A percentile compares a stretch with the other conserved stretches of the same genome.
phyloP scores from a whole-genome alignment of 2,329 filamentous ascomycete genomes.

The Chrysoporthe puriensis region DNA sequence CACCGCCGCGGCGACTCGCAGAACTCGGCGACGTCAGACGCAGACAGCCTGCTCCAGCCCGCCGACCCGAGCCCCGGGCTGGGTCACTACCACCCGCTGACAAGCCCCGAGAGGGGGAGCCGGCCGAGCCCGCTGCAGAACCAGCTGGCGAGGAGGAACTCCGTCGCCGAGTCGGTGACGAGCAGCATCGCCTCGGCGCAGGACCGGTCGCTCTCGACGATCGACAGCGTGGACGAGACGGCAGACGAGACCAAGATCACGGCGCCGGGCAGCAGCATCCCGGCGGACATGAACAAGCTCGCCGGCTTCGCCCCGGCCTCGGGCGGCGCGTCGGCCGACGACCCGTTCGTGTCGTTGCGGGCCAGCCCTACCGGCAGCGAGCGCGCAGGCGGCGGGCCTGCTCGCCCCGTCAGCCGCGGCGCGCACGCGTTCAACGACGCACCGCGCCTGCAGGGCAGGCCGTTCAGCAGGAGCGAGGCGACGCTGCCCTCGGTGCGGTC shows the following conservation, averaged over 20 bases:
- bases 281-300: slow-evolving; percentile 21
- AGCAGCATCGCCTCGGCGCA: slow-evolving; percentile 51
- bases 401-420: background rate
- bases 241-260: slow-evolving; percentile 35
- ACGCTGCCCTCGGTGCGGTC: slow-evolving; percentile 10
- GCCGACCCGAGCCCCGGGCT: slow-evolving; percentile 41
- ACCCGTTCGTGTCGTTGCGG: slow-evolving; percentile 21
- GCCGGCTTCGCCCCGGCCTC: background rate
- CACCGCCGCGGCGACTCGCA: slow-evolving; percentile 39
- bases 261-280: slow-evolving; percentile 19
- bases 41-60: slow-evolving; percentile 47
- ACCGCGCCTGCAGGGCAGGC: slow-evolving; percentile 3
- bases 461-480: slow-evolving; percentile 8
- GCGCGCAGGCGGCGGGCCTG: background rate
- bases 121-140: slow-evolving; percentile 25
- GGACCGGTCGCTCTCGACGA: slow-evolving; percentile 51
- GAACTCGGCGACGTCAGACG: slow-evolving; percentile 40
- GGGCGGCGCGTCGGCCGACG: background rate
- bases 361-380: slow-evolving; percentile 4
- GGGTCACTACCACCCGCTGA: slow-evolving; percentile 40
- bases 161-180: slow-evolving; percentile 38
- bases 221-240: slow-evolving; percentile 58
- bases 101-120: slow-evolving; percentile 47
- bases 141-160: slow-evolving; percentile 16
- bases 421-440: slow-evolving; percentile 7